Conservation (phyloP, 2,329 filamentous ascomycete species). For the Cladosporium sp. region DNA sequence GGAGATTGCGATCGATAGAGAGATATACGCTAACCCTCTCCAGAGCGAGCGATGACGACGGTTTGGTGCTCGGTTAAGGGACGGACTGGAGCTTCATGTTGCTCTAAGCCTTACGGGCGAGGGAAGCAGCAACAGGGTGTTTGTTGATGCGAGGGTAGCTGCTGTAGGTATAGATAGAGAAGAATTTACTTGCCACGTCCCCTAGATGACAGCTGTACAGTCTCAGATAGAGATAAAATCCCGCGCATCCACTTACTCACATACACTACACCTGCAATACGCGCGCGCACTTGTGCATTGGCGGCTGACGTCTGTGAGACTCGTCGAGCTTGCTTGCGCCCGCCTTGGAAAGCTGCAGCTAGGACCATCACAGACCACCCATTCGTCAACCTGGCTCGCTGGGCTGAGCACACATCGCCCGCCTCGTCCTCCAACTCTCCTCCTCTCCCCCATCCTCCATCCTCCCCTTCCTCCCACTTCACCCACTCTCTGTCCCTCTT, state of each 20-base stretch:
- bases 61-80: not conserved
- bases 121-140: not conserved
- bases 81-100: too few relatives aligned
- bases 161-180: too few relatives aligned
- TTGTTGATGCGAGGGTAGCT: too few relatives aligned
- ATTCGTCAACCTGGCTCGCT: not conserved
- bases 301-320: too few relatives aligned
- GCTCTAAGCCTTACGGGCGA: too few relatives aligned
- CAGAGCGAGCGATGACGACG: not conserved
- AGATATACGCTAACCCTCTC: not conserved
- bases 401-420: not conserved
- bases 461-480: not conserved
- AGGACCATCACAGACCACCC: not conserved
- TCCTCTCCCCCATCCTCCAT: too few relatives aligned
- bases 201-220: too few relatives aligned
- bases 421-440: not conserved
- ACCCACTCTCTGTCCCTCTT: too few relatives aligned
- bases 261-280: not conserved
- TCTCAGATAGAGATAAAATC: too few relatives aligned
- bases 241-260: not conserved
- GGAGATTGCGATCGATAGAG: not conserved
- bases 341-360: too few relatives aligned
- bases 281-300: not conserved
- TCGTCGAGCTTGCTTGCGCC: not conserved
- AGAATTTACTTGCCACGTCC: too few relatives aligned